Evolutionary conservation across 495 filamentous ascomycete species (phyloP).

Genomic region (Podospora tetraspora): DNA sequence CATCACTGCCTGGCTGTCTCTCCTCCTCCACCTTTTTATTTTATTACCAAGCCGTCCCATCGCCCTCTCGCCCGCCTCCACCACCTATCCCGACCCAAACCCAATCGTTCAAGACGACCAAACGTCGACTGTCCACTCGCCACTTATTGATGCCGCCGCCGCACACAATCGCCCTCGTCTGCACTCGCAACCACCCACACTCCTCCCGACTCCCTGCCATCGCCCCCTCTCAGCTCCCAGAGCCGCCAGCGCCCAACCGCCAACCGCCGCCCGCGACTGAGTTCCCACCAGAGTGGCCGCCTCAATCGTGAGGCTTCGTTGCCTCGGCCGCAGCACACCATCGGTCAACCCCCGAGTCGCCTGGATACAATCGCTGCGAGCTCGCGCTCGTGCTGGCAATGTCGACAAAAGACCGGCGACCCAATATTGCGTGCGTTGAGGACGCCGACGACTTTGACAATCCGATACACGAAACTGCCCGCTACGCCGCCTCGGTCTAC

Average conservation of each 20-base stretch:
- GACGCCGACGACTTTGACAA: slow-evolving; percentile 45
- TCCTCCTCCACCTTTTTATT: slow-evolving; percentile 29
- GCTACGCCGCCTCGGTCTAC: slow-evolving; percentile 33
- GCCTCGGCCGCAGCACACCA: slow-evolving; percentile 22
- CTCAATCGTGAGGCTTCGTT: slow-evolving; percentile 28
- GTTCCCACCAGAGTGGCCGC: slow-evolving; percentile 20
- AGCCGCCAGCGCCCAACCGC: slow-evolving; percentile 5
- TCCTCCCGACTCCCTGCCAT: slow-evolving; percentile 1
- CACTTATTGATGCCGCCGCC: slow-evolving; percentile 8
- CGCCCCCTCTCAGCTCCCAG: background rate
- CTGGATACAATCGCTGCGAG: slow-evolving; percentile 15
- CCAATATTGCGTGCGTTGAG: slow-evolving; percentile 41
- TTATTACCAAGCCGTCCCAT: slow-evolving; percentile 29
- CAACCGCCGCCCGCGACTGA: slow-evolving; percentile 11
- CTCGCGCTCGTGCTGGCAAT: slow-evolving; percentile 28
- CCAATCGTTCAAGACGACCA: slow-evolving; percentile 3
- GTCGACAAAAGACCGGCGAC: slow-evolving; percentile 23
- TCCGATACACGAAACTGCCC: slow-evolving; percentile 35
- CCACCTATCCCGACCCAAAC: slow-evolving; percentile 9
- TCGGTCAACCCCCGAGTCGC: slow-evolving; percentile 4
- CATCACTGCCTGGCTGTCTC: slow-evolving; percentile 24
- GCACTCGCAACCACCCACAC: background rate
- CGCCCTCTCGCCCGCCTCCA: slow-evolving; percentile 19
- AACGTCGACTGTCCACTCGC: slow-evolving; percentile 2
- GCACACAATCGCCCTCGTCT: slow-evolving; percentile 11